These are phyloP conservation scores for Thermochaetoides thermophila DNA, from an alignment of 495 filamentous ascomycete genomes.

Conservation along the genomic window DNA sequence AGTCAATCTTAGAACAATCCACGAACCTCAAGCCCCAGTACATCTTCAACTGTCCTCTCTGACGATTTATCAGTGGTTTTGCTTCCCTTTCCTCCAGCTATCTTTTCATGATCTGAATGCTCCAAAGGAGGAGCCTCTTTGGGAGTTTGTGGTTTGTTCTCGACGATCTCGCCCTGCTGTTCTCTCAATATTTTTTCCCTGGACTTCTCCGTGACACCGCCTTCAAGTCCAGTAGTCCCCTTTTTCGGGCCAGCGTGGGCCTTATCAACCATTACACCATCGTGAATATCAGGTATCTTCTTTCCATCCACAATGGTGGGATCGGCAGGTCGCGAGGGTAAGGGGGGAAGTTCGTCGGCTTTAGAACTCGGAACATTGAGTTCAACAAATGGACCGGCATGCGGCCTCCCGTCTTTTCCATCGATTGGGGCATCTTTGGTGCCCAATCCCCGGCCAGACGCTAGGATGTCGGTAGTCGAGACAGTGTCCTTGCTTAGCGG, in stretches of 20 bases:
- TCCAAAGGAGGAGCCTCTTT: constrained; percentile 76
- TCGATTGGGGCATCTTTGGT: constrained; percentile 88
- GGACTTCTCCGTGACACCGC: constrained; percentile 72
- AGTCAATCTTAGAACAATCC: too few species aligned
- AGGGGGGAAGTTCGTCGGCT: constrained; percentile 29
- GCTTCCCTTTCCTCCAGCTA: constrained; percentile 26
- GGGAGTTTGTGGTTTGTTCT: constrained; percentile 65
- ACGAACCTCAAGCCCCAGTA: constrained; percentile 54
- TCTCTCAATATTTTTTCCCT: constrained; percentile 50
- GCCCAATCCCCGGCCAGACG: constrained; percentile 31
- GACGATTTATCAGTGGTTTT: constrained; percentile 18
- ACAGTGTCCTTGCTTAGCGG: constrained; percentile 10
- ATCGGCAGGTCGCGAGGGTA: constrained; percentile 35
- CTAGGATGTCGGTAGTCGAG: constrained; percentile 7
- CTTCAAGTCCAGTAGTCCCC: constrained; percentile 75
- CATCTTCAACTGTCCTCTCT: too few species aligned
- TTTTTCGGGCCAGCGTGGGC: constrained; percentile 56
- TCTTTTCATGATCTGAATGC: constrained; percentile 56
- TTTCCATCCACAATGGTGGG: constrained; percentile 42
- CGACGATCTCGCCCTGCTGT: constrained; percentile 40
- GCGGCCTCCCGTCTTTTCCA: constrained; percentile 89
- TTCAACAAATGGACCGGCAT: constrained; percentile 77
- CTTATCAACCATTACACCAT: constrained; percentile 86
- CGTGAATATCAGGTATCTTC: constrained; percentile 60
- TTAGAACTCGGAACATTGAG: constrained; percentile 26